Evolutionary conservation across 768 basidiomycete species (phyloP).

Genomic region (Suillus paluster): DNA sequence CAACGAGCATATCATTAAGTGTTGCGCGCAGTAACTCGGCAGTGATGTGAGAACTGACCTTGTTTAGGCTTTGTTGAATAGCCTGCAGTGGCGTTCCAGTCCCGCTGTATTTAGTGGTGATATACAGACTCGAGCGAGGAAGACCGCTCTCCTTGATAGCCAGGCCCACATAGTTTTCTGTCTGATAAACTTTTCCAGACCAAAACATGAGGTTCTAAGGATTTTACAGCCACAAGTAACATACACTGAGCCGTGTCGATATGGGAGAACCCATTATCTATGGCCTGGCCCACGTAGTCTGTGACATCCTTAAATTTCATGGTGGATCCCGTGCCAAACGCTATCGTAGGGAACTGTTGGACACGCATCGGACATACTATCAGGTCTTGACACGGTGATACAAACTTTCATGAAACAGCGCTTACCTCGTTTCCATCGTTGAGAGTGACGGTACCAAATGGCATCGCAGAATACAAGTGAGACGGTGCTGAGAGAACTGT

Average conservation of each 20-base stretch:
- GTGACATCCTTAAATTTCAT: conserved; percentile 52
- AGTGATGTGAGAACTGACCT: conserved; percentile 39
- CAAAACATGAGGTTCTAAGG: conserved; percentile 4
- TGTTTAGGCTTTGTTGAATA: conserved; percentile 50
- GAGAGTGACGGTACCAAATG: conserved; percentile 42
- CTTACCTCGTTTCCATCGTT: conserved; percentile 47
- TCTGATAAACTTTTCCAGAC: conserved; percentile 27
- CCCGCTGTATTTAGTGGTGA: conserved; percentile 61
- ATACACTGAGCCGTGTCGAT: conserved; percentile 64
- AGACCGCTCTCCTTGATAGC: conserved; percentile 54
- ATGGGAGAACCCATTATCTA: conserved; percentile 65
- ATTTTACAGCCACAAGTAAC: conserved; percentile 11
- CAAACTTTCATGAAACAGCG: conserved; percentile 1
- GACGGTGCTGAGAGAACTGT: not conserved
- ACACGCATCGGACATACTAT: not conserved
- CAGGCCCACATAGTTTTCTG: conserved; percentile 40
- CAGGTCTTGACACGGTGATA: not conserved
- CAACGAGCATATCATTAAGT: not conserved
- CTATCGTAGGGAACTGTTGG: conserved; percentile 63
- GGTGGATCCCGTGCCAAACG: conserved; percentile 60
- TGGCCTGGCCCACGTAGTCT: conserved; percentile 57
- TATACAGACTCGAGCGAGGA: conserved; percentile 47
- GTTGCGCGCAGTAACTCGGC: not conserved
- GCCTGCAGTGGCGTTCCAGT: conserved; percentile 42
- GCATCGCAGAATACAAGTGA: conserved; percentile 33